Base-by-base conservation (phyloP, 163 green algal species). In the Scenedesmus sp. region DNA sequence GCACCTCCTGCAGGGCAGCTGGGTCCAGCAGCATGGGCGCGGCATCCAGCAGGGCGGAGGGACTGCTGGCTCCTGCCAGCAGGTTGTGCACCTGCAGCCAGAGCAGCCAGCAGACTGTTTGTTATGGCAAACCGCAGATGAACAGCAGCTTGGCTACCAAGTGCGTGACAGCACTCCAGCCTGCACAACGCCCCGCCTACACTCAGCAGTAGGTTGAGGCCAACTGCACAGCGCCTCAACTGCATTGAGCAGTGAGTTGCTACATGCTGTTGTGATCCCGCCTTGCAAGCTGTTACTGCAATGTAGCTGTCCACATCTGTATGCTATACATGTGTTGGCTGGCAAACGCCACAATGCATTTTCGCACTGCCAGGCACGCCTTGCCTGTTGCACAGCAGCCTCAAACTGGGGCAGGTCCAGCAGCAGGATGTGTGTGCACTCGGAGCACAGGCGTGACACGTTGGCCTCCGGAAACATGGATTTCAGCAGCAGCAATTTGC, bases 401-500 rank as follows among this genome's bases (percentile, higher is more conserved):
- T 77, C 57, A 54, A 88, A 60, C 12, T 88, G 16, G 13, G 23
- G 60, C 62, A 88, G 84, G 59, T 52, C 55, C 57, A 88, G 60
- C 84, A 88, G 84, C 84, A 88, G 84, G 13, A 77, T 62, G 55
- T 77, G 10, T 16, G 23, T 54, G 62, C 9, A 55, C 3, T 64
- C 26, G 2, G 59, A 12, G 23, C 18, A 26, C 10, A 88, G n/a
- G 59, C 34, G 59, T 2, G 84, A 59, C n/a, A 88, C 62, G 52
- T 81, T 46, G 23, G 23, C 87, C 34, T 84, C n/a, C 52, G 91
- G 88, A 3, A 83, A 82, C 15, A 82, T 16, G 57, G 89, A 82
- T 54, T 84, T 77, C 9, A 94, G 91, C 73, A 73, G 20, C 52
- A 84, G 88, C 59, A 84, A 70, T 70, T 90, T 88, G 26, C 13